phyloP scores from a whole-genome alignment of 176 grass and related monocot genomes.

The Raddia guianensis region DNA sequence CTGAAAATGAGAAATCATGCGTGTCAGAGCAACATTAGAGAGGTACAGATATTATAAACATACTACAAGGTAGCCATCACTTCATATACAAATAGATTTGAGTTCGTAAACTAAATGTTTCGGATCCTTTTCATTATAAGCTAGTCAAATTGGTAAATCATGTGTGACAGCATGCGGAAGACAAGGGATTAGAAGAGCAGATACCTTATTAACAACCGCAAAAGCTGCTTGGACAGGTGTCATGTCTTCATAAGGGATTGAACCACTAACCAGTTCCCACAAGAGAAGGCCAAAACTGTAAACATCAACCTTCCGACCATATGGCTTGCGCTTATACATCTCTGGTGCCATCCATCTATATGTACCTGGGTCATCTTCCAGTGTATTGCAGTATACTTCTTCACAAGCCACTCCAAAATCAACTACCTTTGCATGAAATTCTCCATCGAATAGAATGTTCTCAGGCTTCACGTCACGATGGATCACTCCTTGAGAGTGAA shows the following conservation, averaged over 20 bases:
- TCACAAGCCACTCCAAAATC: constrained; percentile 97
- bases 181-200: neutral
- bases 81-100: neutral
- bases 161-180: neutral
- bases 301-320: constrained; percentile 84
- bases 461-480: constrained; percentile 96
- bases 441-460: constrained; percentile 92
- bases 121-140: neutral
- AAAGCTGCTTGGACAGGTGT: constrained; percentile 88
- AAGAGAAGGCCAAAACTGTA: constrained; percentile 90
- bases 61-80: neutral
- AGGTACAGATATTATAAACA: neutral
- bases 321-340: constrained; percentile 81
- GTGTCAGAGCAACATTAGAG: constrained; percentile 14
- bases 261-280: constrained; percentile 85
- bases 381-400: constrained; percentile 56
- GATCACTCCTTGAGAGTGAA: constrained; percentile 88
- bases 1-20: constrained; percentile 52
- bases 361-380: constrained; percentile 81
- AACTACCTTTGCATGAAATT: constrained; percentile 75
- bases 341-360: constrained; percentile 99
- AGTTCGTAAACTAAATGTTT: constrained; percentile 21
- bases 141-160: neutral
- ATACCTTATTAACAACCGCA: constrained; percentile 95
- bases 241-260: constrained; percentile 83